Evolutionary conservation across 106 monocot species (phyloP), one percentile per base, ranked within the genome.

Genomic region (Acorus gramineus): DNA sequence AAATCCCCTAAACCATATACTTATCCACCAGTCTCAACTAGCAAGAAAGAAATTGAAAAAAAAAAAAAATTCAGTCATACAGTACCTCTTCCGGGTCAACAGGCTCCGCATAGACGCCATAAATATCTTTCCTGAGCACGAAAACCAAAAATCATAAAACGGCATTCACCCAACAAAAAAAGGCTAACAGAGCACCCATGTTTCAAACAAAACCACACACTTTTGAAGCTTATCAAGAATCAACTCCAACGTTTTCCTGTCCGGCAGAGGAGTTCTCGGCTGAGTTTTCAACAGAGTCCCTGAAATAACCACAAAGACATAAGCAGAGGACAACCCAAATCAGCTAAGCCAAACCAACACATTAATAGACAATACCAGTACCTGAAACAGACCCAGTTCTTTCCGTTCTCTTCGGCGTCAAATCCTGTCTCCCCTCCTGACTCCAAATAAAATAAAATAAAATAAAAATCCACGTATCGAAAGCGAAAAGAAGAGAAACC

Each of bases 151-250:
- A 28, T 28, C 28, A 28, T 28, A 28, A 28, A 28, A 28, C 28
- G 28, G 28, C 28, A 28, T 28, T 52, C 58, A 73, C 9, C 49
- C 42, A 79, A 70, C 4, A 10, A 63, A 57, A 10, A 46, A 49
- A 6, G 74, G 44, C 3, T 11, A 68, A 28, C 43, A 13, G 70
- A 59, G 11, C 11, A 49, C 47, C 66, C 7, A 52, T 11, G 13
- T 8, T 60, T 46, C 69, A 53, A 44, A 14, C 58, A 73, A 45
- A 1, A n/a, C 6, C 44, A 58, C 72, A 7, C 71, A 94, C 94
- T 87, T 95, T 67, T 95, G 94, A 65, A 95, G 81, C 80, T 85
- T 95, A 58, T 87, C 73, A 13, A 95, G 86, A 42, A 95, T 71
- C 47, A 50, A 58, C 51, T 78, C 74, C 62, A 95, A 66, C 6